Conservation (phyloP, 1,284 basidiomycete species). For the Leccinum holopus region DNA sequence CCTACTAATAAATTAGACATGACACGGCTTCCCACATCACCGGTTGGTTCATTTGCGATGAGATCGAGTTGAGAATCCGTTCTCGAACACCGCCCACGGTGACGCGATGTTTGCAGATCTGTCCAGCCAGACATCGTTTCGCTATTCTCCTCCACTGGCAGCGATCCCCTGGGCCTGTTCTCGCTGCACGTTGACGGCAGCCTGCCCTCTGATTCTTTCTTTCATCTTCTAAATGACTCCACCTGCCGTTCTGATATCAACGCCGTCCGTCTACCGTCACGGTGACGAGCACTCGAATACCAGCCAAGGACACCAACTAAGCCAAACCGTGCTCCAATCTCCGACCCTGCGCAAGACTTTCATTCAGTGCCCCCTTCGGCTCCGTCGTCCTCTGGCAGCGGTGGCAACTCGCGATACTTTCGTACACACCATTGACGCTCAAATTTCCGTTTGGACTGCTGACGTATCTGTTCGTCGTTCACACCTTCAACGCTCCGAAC, state of each 20-base stretch:
- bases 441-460: slow-evolving; percentile 77
- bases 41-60: slow-evolving; percentile 20
- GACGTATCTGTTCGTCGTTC: slow-evolving; percentile 87
- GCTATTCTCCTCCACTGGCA: slow-evolving; percentile 76
- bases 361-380: slow-evolving; percentile 54
- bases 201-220: slow-evolving; percentile 61
- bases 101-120: slow-evolving; percentile 49
- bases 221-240: slow-evolving; percentile 64
- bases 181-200: slow-evolving; percentile 48
- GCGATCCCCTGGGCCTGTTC: slow-evolving; percentile 64
- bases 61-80: slow-evolving; percentile 21
- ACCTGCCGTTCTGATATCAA: slow-evolving; percentile 46
- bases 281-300: slow-evolving; percentile 26
- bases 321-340: slow-evolving; percentile 78
- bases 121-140: slow-evolving; percentile 69
- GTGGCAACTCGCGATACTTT: slow-evolving; percentile 65
- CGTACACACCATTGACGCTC: slow-evolving; percentile 76
- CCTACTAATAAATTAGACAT: no score
- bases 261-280: slow-evolving; percentile 34
- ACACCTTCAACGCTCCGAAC: slow-evolving; percentile 74
- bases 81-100: slow-evolving; percentile 4
- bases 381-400: slow-evolving; percentile 14
- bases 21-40: background rate
- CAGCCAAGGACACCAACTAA: slow-evolving; percentile 43
- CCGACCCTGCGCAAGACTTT: slow-evolving; percentile 68